Evolutionary conservation across 164 flowering plant species (phyloP), one percentile per base, ranked within the genome.

Genomic region (Berberis thunbergii): DNA sequence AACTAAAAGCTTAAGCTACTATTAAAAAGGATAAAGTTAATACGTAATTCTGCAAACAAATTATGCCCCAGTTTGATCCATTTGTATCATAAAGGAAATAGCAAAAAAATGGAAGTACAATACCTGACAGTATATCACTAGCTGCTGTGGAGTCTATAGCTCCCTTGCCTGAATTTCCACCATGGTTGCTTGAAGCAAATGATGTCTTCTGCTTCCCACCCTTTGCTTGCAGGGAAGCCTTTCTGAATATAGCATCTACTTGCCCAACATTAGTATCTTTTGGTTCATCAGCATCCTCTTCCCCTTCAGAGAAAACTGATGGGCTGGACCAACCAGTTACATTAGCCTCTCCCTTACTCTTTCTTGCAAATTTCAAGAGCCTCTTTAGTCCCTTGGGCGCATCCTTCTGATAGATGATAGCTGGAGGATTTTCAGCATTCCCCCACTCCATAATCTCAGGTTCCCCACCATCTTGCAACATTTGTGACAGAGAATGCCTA

Each of bases 311-410:
- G 67, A 80, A 76, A 50, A 77, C 80, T 7, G 91, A 83, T 50
- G 90, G 89, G 73, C 87, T 85, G 41, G 96, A 81, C 87, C 86
- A 83, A 65, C 90, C 88, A 46, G 74, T 78, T 54, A 67, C 54
- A 72, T 75, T 83, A 62, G 80, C 75, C 58, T 84, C 88, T 26
- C 84, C 89, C 65, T 79, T 84, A 71, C 84, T 87, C 72, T 91
- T 91, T 67, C 96, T 74, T 43, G 90, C 94, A 82, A 89, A 87
- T 73, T 89, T 89, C 68, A 92, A 71, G 39, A 92, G 86, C 78
- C 95, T 86, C 78, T 87, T 92, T 63, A 92, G 76, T 64, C 98
- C 98, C 74, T 85, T 89, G 10, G 95, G 93, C 41, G 86, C 83
- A 76, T 86, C 93, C 71, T 86, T 92, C 48, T 85, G 98, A 77